A percentile compares a stretch with the other conserved stretches of the same genome.
Conservation (phyloP, 2,329 filamentous ascomycete genomes). For the Mycocentrospora acerina region DNA sequence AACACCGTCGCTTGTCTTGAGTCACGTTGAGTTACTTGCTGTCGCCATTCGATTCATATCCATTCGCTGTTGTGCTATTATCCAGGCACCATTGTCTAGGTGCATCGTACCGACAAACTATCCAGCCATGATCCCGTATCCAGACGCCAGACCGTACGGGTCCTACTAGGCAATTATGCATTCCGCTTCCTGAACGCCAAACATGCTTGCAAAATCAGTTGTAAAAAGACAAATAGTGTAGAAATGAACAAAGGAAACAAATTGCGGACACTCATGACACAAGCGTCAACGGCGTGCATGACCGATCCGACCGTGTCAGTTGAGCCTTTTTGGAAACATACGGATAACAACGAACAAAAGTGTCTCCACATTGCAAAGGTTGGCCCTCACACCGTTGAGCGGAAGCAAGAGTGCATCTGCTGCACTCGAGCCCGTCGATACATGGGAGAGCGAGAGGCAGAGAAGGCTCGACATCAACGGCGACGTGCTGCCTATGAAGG, state of each 20-base stretch:
- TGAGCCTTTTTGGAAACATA: too few relatives aligned
- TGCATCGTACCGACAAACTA: slow-evolving; percentile 6
- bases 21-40: too few relatives aligned
- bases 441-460: background rate
- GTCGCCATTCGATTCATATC: too few relatives aligned
- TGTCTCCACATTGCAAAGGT: too few relatives aligned
- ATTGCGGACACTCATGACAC: background rate
- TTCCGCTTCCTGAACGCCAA: slow-evolving; percentile 25
- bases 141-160: slow-evolving; percentile 15
- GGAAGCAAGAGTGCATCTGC: too few relatives aligned
- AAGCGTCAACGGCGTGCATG: too few relatives aligned
- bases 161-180: slow-evolving; percentile 22
- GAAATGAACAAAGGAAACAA: background rate
- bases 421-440: too few relatives aligned
- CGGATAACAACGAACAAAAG: too few relatives aligned
- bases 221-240: slow-evolving; percentile 12
- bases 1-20: too few relatives aligned
- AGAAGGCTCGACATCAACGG: background rate
- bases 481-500: slow-evolving; percentile 14
- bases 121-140: slow-evolving; percentile 9
- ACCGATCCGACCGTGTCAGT: background rate
- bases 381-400: too few relatives aligned
- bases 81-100: background rate
- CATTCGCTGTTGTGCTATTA: too few relatives aligned
- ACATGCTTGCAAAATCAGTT: slow-evolving; percentile 17